Conservation (phyloP, 2,329 filamentous ascomycete species). For the Penicillium crustosum region DNA sequence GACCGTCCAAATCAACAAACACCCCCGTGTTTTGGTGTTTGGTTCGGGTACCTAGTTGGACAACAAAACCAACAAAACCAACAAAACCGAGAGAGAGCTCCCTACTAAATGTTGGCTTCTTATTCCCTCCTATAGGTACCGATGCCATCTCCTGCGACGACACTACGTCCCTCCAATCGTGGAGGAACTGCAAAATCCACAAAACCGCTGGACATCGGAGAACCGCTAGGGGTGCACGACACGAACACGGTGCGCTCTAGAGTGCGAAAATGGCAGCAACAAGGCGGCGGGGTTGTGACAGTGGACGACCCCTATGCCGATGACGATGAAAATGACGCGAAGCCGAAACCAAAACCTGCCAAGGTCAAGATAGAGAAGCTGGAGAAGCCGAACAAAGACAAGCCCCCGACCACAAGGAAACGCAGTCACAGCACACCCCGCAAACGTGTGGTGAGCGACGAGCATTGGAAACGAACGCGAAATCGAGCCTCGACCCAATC, state of each 20-base stretch:
- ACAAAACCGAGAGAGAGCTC: background rate
- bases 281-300: constrained; percentile 65
- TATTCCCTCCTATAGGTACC: constrained; percentile 19
- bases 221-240: constrained; percentile 59
- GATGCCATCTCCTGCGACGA: constrained; percentile 45
- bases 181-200: constrained; percentile 57
- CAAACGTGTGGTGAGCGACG: constrained; percentile 90
- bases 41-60: constrained; percentile 3
- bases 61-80: constrained; percentile 6
- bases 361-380: constrained; percentile 25
- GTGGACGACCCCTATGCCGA: constrained; percentile 63
- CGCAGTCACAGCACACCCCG: constrained; percentile 66
- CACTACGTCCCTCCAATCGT: constrained; percentile 42
- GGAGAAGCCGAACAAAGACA: constrained; percentile 24
- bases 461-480: constrained; percentile 69
- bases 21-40: constrained; percentile 5
- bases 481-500: constrained; percentile 46
- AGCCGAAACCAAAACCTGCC: constrained; percentile 26
- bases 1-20: constrained; percentile 5
- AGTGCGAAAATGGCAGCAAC: constrained; percentile 81
- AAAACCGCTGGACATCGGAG: constrained; percentile 54
- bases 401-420: constrained; percentile 28
- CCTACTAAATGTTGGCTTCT: background rate
- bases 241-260: constrained; percentile 71
- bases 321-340: constrained; percentile 43